Evolutionary conservation across 2,329 filamentous ascomycete genomes (phyloP).

Genomic region (Ceratocystis albifundus): DNA sequence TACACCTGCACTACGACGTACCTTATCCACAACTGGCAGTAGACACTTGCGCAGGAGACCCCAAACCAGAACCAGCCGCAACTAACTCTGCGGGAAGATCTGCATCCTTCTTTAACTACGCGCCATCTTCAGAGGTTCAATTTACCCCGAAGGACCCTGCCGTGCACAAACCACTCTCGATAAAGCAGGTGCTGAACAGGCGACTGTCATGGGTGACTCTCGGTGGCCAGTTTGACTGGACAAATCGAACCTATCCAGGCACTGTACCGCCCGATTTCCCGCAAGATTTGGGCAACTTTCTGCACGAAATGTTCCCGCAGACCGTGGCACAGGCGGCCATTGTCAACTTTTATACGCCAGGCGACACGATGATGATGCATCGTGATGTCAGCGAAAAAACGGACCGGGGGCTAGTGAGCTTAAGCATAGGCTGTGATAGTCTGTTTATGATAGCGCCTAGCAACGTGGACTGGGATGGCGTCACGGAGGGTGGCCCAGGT

Average conservation of each 20-base stretch:
- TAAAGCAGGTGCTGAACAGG: conserved; percentile 59
- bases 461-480: conserved; percentile 28
- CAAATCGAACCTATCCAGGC: conserved; percentile 65
- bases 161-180: conserved; percentile 62
- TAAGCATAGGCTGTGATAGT: conserved; percentile 82
- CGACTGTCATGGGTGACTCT: conserved; percentile 90
- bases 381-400: conserved; percentile 84
- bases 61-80: conserved; percentile 25
- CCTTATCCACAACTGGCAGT: conserved; percentile 39
- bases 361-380: conserved; percentile 85
- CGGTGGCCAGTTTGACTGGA: conserved; percentile 96
- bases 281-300: conserved; percentile 53
- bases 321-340: conserved; percentile 82
- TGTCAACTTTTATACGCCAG: conserved; percentile 81
- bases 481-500: conserved; percentile 21
- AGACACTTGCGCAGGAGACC: conserved; percentile 24
- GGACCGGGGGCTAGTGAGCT: conserved; percentile 64
- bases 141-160: conserved; percentile 57
- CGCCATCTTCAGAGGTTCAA: conserved; percentile 40
- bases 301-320: conserved; percentile 60
- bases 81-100: conserved; percentile 23
- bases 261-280: conserved; percentile 62
- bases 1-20: conserved; percentile 71
- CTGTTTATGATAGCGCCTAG: conserved; percentile 73
- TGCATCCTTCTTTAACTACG: conserved; percentile 44